Base-by-base conservation (phyloP, 805 yeast species). In the Kazachstania africana region DNA sequence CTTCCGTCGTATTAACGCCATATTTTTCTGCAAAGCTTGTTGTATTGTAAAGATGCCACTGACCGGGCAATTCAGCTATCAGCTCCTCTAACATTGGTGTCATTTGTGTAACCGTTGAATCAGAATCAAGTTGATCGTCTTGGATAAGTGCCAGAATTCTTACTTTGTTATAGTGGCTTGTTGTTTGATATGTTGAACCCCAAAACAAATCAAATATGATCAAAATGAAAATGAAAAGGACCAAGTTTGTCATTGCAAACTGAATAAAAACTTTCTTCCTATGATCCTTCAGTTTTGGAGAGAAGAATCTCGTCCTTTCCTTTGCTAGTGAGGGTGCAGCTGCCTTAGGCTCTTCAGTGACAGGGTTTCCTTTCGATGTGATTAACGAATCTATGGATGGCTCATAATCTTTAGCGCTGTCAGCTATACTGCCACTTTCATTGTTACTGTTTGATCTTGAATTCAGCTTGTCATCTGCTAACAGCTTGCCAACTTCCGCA, bases 21-120 rank as follows among this genome's bases (percentile, higher is more conserved):
- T 75, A 68, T 41, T 70, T 69, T 18, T 76, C 65, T 44, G 77
- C 83, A 60, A 73, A 75, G 2, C 80, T 80, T 16, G 78, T 66
- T 21, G 81, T 32, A 24, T 50, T 45, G 27, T 48, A 39, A 12
- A 57, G 34, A 12, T 47, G 44, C 58, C 59, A 61, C 12, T 46
- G 45, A 16, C 59, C 59, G 10, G 29, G 32, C 10, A 25, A 6
- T 2, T 12, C 3, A 8, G 19, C 9, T 3, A 29, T n/a, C 3
- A 26, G 8, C 12, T 6, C 8, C 8, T 27, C 28, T 3, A 31
- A 4, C 4, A 22, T 12, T 4, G 28, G 16, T 3, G 28, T 9
- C 19, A 32, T 16, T 4, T 31, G 8, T n/a, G 16, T n/a, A 10
- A 24, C 6, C n/a, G n/a, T n/a, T 44, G 75, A 74, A 14, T 18